Base-by-base conservation (phyloP, 2,329 filamentous ascomycete species). In the Didymella exigua region DNA sequence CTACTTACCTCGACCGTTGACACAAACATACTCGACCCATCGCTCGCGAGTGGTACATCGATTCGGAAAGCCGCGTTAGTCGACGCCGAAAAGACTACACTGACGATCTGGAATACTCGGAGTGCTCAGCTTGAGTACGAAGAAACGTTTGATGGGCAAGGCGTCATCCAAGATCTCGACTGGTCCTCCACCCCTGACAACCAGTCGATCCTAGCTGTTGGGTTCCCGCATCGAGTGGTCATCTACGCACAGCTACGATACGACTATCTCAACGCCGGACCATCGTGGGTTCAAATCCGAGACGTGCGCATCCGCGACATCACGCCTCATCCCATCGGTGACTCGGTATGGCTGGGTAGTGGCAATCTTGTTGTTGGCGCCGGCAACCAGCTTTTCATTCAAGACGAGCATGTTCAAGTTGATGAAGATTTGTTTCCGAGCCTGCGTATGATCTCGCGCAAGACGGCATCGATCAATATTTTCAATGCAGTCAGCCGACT, bases 101-200 rank as follows among this genome's bases (percentile, higher is more conserved):
- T 97, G 44, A 96, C 90, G 0, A 96, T 97, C 44, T 97, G 93
- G 93, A 93, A 96, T 68, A 89, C 91, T 10, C 86, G 88, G 59
- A 90, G 89, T 50, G 87, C 87, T 2, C 88, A 91, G 59, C 81
- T 96, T 5, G 93, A 97, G 72, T 92, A 90, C 68, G 84, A 90
- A 58, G 85, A 93, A 65, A 82, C 86, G 26, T 95, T 92, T 60
- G 83, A 88, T 60, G 81, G 82, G 11, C 83, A 89, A 56, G 89
- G 95, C 65, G 84, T 82, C 5, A 91, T 97, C 34, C 86, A 89
- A 59, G 93, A 96, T 73, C 83, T 97, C 11, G 92, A 96, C 73
- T 97, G 93, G 93, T 93, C 92, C 0, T 93, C 90, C 3, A 96
- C 93, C 0, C 91, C 91, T 0, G 91, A 96, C 71, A 87, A 86